Conservation (phyloP, 345 rosid genomes). For the Turritis glabra region DNA sequence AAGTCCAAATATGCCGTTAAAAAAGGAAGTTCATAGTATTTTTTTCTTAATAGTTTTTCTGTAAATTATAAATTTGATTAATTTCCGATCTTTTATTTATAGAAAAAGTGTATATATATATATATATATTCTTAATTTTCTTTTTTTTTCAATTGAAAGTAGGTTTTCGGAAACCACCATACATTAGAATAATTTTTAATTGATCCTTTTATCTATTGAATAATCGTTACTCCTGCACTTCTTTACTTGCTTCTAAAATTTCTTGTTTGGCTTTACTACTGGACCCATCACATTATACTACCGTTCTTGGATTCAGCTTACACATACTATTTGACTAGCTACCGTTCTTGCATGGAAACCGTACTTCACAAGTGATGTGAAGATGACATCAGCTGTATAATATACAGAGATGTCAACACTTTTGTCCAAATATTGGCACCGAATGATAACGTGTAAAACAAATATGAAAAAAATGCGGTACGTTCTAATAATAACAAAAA, state of each 20-base stretch:
- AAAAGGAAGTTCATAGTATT: no score
- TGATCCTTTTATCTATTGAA: no score
- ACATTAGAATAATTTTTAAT: neutral
- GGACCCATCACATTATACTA: neutral
- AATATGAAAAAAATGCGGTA: no score
- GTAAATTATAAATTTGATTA: no score
- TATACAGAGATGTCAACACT: neutral
- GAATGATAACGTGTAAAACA: no score
- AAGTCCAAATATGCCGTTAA: neutral
- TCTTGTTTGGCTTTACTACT: neutral
- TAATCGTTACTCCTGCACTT: neutral
- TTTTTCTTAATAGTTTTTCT: no score
- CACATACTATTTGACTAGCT: neutral
- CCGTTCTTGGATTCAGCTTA: neutral
- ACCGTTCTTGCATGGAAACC: neutral
- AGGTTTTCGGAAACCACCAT: neutral
- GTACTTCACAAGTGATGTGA: neutral
- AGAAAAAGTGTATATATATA: no score
- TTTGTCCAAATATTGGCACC: neutral
- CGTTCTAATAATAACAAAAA: no score
- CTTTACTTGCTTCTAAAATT: no score
- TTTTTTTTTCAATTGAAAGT: no score
- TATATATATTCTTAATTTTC: no score
- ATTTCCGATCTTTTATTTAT: no score
- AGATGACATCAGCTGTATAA: neutral